Percentiles rank a stretch among this genome's conserved stretches.
Evolutionary conservation across 1,284 basidiomycete genomes (phyloP).

Genomic region (Apiotrichum brassicae): DNA sequence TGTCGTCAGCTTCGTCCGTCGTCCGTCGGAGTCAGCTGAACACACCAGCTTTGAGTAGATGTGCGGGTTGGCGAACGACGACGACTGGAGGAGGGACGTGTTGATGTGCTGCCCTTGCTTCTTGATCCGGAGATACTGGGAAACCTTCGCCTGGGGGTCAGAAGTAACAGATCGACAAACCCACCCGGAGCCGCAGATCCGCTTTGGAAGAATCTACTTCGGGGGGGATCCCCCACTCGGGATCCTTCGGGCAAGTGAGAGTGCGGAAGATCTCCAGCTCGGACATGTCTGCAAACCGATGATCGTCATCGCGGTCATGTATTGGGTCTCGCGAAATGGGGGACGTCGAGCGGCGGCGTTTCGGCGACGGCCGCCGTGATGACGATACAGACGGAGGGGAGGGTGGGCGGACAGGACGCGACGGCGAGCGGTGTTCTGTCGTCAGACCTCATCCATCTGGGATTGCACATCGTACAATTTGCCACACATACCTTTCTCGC

Average conservation of each 20-base stretch:
- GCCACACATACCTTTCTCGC: neutral
- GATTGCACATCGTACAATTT: too few relatives aligned
- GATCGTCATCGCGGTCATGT: neutral
- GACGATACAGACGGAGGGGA: neutral
- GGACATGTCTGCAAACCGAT: constrained; percentile 5
- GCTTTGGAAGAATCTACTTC: constrained; percentile 54
- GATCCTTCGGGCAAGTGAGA: constrained; percentile 11
- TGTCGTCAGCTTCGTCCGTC: too few relatives aligned
- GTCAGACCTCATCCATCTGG: too few relatives aligned
- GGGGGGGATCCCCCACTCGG: constrained; percentile 70
- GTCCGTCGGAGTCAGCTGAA: constrained; percentile 8
- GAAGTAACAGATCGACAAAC: too few relatives aligned
- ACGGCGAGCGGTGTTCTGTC: neutral
- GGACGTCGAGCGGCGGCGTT: neutral
- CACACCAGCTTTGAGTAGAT: constrained; percentile 72
- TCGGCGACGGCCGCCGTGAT: neutral
- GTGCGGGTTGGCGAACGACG: constrained; percentile 89
- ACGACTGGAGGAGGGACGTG: constrained; percentile 79
- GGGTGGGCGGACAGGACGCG: neutral
- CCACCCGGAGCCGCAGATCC: constrained; percentile 59
- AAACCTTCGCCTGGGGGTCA: constrained; percentile 61
- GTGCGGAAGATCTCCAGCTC: constrained; percentile 9
- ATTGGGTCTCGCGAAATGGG: neutral
- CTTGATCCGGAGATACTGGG: constrained; percentile 69
- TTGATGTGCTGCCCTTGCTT: constrained; percentile 78